Conservation (phyloP, 2,329 filamentous ascomycete species). For the Gremmenia infestans region DNA sequence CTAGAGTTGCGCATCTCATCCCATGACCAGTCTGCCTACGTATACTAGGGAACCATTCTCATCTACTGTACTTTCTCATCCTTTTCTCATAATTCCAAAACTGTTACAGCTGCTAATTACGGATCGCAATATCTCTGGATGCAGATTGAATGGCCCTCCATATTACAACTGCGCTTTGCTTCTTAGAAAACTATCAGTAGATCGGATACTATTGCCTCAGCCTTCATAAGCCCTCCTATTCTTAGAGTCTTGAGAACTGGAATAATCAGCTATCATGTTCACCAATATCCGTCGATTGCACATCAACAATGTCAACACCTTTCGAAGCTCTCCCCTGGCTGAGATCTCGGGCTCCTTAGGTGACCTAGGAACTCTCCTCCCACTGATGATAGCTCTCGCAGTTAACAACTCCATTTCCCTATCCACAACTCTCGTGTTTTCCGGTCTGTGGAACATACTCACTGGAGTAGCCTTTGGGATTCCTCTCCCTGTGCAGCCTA, state of each 20-base stretch:
- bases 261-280: constrained; percentile 15
- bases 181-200: too few relatives aligned
- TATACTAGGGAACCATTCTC: too few relatives aligned
- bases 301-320: constrained; percentile 49
- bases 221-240: too few relatives aligned
- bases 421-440: constrained; percentile 80
- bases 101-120: too few relatives aligned
- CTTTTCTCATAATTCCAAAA: neutral
- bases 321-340: constrained; percentile 52
- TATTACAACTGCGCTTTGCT: too few relatives aligned
- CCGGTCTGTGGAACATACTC: constrained; percentile 78
- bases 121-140: too few relatives aligned
- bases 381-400: constrained; percentile 81
- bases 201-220: too few relatives aligned
- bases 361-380: constrained; percentile 84
- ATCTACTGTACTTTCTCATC: too few relatives aligned
- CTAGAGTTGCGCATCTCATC: neutral
- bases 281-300: constrained; percentile 23
- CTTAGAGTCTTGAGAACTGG: too few relatives aligned
- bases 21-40: neutral
- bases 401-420: constrained; percentile 74
- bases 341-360: constrained; percentile 88
- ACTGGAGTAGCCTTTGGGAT: constrained; percentile 83
- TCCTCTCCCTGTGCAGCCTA: constrained; percentile 86
- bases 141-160: too few relatives aligned